Percentiles rank a stretch among this genome's conserved stretches.
These are phyloP conservation scores for Gossypium bickii DNA, from an alignment of 345 rosid genomes.

Conservation along the genomic window DNA sequence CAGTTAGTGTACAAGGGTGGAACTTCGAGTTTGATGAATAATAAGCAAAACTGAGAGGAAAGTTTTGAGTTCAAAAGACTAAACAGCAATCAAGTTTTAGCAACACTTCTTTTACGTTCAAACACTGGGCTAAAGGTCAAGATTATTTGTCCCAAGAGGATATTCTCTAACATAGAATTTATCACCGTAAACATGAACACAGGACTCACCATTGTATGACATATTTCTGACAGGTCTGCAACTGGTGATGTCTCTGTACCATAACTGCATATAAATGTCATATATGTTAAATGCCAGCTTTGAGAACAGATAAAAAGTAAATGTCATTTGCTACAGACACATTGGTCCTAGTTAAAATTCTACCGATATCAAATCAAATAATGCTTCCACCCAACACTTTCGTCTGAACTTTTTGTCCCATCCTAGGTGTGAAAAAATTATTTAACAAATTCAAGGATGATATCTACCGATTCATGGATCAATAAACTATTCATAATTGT, in stretches of 20 bases:
- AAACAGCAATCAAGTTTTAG: not conserved
- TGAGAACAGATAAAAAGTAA: not conserved
- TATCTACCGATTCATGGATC: not conserved
- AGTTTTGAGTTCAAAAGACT: not conserved
- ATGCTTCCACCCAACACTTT: not conserved
- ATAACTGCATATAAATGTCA: slow-evolving; percentile 50
- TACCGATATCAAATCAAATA: not conserved
- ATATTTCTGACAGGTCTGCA: slow-evolving; percentile 71
- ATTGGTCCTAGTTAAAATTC: not conserved
- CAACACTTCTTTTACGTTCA: not conserved
- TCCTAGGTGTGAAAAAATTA: not conserved
- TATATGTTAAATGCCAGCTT: slow-evolving; percentile 2
- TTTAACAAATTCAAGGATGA: not conserved
- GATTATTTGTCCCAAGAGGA: not conserved
- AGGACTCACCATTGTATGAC: slow-evolving; percentile 64
- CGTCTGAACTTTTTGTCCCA: not conserved
- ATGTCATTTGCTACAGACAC: not conserved
- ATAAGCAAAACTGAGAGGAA: not conserved
- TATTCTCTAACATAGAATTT: not conserved
- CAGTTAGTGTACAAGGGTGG: not conserved
- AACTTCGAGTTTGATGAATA: not conserved
- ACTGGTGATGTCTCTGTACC: slow-evolving; percentile 72
- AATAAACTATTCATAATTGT: not conserved
- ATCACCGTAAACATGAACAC: slow-evolving; percentile 9
- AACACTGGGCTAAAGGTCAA: not conserved